A percentile compares a stretch with the other conserved stretches of the same genome.
Conservation (phyloP, 2,329 filamentous ascomycete genomes). For the Alternaria sp. region DNA sequence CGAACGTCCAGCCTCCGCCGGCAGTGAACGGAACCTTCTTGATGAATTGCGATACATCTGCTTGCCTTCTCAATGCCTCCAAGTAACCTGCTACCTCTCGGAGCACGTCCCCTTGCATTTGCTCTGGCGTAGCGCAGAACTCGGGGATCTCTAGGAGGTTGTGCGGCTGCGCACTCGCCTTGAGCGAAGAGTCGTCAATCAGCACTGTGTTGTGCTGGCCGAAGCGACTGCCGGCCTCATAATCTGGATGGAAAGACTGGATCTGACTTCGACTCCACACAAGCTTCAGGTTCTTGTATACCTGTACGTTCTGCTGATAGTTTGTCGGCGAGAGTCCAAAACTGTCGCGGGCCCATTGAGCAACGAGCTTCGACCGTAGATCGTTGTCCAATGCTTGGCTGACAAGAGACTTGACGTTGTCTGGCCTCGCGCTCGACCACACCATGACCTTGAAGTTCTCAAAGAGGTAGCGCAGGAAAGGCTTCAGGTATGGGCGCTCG, state of each 20-base stretch:
- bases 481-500: constrained; percentile 68
- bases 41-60: constrained; percentile 69
- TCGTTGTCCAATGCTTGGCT: constrained; percentile 64
- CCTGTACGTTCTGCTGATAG: constrained; percentile 75
- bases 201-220: constrained; percentile 86
- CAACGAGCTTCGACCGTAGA: constrained; percentile 65
- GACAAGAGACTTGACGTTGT: constrained; percentile 75
- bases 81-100: constrained; percentile 60
- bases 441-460: constrained; percentile 79
- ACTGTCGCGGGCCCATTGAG: constrained; percentile 78
- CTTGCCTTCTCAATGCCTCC: constrained; percentile 57
- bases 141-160: constrained; percentile 84
- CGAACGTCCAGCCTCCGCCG: constrained; percentile 34
- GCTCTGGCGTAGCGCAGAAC: constrained; percentile 62
- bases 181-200: constrained; percentile 83
- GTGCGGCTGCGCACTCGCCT: constrained; percentile 80
- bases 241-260: constrained; percentile 51
- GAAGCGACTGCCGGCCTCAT: constrained; percentile 61
- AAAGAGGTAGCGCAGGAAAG: constrained; percentile 78
- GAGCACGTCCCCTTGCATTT: constrained; percentile 54
- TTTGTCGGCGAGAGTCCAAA: constrained; percentile 71
- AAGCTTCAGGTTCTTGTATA: constrained; percentile 82
- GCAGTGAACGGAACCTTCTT: constrained; percentile 43
- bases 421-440: constrained; percentile 83
- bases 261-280: constrained; percentile 68